These are phyloP conservation scores for Skeletonema potamos DNA, from an alignment of 108 stramenopile species.

Conservation along the genomic window DNA sequence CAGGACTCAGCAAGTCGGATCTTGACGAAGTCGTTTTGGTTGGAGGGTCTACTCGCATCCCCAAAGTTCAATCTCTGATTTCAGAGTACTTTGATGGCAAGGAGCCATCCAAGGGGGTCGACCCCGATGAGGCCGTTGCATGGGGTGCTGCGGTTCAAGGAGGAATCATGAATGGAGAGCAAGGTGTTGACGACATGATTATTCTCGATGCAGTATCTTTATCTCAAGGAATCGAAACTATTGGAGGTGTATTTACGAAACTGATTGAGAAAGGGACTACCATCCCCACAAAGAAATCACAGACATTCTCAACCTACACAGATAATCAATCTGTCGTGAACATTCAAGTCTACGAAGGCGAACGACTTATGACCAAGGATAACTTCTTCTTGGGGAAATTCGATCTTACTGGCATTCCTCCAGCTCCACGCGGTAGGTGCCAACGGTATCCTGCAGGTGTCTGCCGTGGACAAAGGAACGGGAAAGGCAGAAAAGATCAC, in stretches of 20 bases:
- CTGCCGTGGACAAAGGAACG: slow-evolving; percentile 90
- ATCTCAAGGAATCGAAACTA: slow-evolving; percentile 92
- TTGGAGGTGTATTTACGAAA: slow-evolving; percentile 94
- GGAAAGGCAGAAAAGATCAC: slow-evolving; percentile 77
- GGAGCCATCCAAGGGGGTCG: slow-evolving; percentile 54
- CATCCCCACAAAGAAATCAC: slow-evolving; percentile 94
- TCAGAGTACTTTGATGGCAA: slow-evolving; percentile 71
- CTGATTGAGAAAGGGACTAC: slow-evolving; percentile 93
- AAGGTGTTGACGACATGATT: slow-evolving; percentile 88
- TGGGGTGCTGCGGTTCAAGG: slow-evolving; percentile 78
- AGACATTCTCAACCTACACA: slow-evolving; percentile 91
- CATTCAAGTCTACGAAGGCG: slow-evolving; percentile 96
- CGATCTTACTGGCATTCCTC: slow-evolving; percentile 91
- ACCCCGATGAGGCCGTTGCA: slow-evolving; percentile 84
- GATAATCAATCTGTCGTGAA: slow-evolving; percentile 94
- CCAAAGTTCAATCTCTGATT: slow-evolving; percentile 60
- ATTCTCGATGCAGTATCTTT: slow-evolving; percentile 86
- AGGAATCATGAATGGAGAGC: slow-evolving; percentile 64
- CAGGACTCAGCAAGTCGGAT: slow-evolving; percentile 57
- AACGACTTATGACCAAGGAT: slow-evolving; percentile 93
- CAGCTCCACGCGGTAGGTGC: slow-evolving; percentile 93
- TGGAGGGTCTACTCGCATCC: slow-evolving; percentile 76
- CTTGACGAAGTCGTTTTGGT: slow-evolving; percentile 69
- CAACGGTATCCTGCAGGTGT: slow-evolving; percentile 93
- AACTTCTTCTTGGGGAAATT: slow-evolving; percentile 88